These are phyloP conservation scores for Heliamphora pulchella DNA, from an alignment of 179 eudicot genomes.

Conservation along the genomic window DNA sequence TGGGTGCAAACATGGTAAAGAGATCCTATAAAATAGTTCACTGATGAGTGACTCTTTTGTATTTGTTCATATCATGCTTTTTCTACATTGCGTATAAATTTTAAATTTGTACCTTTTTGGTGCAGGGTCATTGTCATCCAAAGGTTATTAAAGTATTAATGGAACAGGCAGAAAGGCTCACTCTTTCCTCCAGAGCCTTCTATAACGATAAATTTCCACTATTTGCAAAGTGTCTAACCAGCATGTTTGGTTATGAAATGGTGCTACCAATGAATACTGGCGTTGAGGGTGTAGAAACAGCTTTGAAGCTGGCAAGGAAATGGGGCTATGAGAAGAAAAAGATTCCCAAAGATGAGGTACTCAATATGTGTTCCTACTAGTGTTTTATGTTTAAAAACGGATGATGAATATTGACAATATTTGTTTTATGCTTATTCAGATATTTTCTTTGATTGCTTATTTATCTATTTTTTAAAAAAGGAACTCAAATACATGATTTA, in stretches of 20 bases:
- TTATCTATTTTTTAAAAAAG: no score
- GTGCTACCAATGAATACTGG: conserved; percentile 96
- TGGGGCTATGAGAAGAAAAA: conserved; percentile 89
- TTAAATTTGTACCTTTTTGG: conserved; percentile 14
- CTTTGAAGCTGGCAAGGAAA: conserved; percentile 83
- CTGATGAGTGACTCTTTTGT: not conserved
- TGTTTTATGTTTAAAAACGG: no score
- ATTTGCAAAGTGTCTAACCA: conserved; percentile 66
- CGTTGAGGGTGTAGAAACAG: conserved; percentile 97
- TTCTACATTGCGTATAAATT: not conserved
- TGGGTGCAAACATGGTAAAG: no score
- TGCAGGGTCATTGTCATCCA: conserved; percentile 94
- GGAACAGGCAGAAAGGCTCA: conserved; percentile 72
- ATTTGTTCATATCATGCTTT: not conserved
- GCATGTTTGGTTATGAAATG: conserved; percentile 91
- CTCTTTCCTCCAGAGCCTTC: conserved; percentile 93
- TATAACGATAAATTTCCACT: conserved; percentile 75
- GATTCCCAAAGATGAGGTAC: conserved; percentile 73
- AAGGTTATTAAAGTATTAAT: conserved; percentile 61
- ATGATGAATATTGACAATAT: not conserved
- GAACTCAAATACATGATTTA: not conserved
- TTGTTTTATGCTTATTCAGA: not conserved
- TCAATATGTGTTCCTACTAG: conserved; percentile 2
- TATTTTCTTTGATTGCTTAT: not conserved
- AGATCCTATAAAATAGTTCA: no score